phyloP scores from a whole-genome alignment of 768 basidiomycete genomes.

The Artomyces pyxidatus region DNA sequence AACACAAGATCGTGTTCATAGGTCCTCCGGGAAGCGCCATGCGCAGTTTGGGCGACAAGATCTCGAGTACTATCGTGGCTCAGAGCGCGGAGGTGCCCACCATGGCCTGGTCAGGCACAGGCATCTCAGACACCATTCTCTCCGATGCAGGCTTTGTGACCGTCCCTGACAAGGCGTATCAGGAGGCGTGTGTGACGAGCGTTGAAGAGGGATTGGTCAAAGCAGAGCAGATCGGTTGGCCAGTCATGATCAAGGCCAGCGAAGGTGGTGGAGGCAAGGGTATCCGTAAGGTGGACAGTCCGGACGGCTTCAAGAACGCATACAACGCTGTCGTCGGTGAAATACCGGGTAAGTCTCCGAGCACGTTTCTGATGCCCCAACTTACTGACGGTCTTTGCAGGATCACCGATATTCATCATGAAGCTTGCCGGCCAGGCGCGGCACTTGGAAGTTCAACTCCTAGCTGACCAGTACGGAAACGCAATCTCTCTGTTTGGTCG shows the following conservation, averaged over 20 bases:
- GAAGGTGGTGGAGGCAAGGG: conserved; percentile 99
- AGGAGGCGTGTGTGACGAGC: conserved; percentile 76
- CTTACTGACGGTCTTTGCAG: conserved; percentile 28
- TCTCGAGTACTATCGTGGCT: conserved; percentile 98
- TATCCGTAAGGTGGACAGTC: conserved; percentile 86
- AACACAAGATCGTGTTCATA: conserved; percentile 97
- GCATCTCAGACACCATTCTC: conserved; percentile 79
- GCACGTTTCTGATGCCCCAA: conserved; percentile 6
- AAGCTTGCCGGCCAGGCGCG: conserved; percentile 97
- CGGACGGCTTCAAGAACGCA: conserved; percentile 88
- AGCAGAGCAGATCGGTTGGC: conserved; percentile 89
- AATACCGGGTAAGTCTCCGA: conserved; percentile 75
- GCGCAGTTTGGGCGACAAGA: conserved; percentile 98
- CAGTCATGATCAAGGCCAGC: conserved; percentile 99
- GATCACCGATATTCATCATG: conserved; percentile 99
- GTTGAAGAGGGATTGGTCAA: conserved; percentile 82
- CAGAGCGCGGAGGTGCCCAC: conserved; percentile 95
- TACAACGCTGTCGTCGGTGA: conserved; percentile 92
- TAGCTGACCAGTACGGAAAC: conserved; percentile 98
- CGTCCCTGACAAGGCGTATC: conserved; percentile 88
- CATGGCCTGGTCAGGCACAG: conserved; percentile 98
- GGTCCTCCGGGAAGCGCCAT: conserved; percentile 98
- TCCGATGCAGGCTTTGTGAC: conserved; percentile 86
- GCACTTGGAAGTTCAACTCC: conserved; percentile 95
- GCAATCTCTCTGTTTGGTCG: conserved; percentile 98